Conservation (phyloP, 169 alveolate genomes). For the Plasmodium billcollinsi region DNA sequence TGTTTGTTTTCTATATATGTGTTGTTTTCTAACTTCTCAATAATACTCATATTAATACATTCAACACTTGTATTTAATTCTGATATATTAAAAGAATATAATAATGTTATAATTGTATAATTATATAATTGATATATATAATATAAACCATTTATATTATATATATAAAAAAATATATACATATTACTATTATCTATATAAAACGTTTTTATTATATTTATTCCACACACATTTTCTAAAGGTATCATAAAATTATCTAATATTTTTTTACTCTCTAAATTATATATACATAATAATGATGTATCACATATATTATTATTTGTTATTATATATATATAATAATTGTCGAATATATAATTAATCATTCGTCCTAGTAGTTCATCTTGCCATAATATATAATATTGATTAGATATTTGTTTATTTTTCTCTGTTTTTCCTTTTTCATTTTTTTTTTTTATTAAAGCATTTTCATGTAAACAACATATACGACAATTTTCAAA, state of each 20-base stretch:
- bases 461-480: conserved; percentile 8
- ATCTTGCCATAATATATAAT: conserved; percentile 51
- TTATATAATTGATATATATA: conserved; percentile 41
- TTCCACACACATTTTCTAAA: neutral
- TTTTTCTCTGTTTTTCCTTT: neutral
- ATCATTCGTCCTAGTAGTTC: conserved; percentile 33
- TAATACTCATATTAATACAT: conserved; percentile 19
- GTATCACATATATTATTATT: neutral
- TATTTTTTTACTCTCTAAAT: conserved; percentile 29
- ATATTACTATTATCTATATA: conserved; percentile 6
- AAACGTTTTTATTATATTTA: conserved; percentile 19
- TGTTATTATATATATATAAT: conserved; percentile 29
- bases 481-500: conserved; percentile 27
- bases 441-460: neutral
- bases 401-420: neutral
- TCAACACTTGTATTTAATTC: conserved; percentile 10
- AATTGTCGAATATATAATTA: neutral
- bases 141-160: neutral
- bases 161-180: conserved; percentile 31
- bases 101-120: conserved; percentile 7
- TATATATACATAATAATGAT: conserved; percentile 19
- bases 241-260: conserved; percentile 24
- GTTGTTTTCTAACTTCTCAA: conserved; percentile 12
- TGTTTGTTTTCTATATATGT: neutral
- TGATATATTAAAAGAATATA: conserved; percentile 18